A percentile compares a stretch with the other conserved stretches of the same genome.
These are phyloP conservation scores for Exophiala phaeomuriformis DNA, from an alignment of 2,329 filamentous ascomycete genomes.

Conservation along the genomic window DNA sequence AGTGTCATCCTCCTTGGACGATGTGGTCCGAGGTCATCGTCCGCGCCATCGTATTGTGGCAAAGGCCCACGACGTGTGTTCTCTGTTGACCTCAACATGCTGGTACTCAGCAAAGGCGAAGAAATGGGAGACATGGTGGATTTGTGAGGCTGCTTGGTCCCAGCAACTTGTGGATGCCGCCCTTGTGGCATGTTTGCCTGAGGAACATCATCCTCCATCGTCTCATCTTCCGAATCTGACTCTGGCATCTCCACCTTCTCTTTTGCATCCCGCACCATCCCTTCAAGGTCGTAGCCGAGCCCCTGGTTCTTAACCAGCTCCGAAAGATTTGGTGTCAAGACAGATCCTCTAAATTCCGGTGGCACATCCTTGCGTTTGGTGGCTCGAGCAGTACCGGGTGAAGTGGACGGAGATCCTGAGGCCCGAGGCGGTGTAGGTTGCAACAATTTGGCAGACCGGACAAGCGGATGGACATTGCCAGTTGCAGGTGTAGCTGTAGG, in stretches of 20 bases:
- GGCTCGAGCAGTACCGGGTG: neutral
- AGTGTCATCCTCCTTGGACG: conserved; percentile 17
- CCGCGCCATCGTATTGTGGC: conserved; percentile 6
- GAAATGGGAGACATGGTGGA: conserved; percentile 48
- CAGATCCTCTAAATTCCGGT: conserved; percentile 20
- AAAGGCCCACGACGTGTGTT: conserved; percentile 2
- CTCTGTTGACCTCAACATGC: conserved; percentile 9
- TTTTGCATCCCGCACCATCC: conserved; percentile 51
- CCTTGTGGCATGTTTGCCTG: conserved; percentile 15
- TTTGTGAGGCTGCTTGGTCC: conserved; percentile 48
- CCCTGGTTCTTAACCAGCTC: conserved; percentile 56
- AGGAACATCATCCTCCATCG: conserved; percentile 30
- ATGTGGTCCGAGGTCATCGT: conserved; percentile 6
- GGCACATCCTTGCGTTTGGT: conserved; percentile 10
- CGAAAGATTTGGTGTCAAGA: conserved; percentile 59
- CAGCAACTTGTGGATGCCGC: conserved; percentile 26
- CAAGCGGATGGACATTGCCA: conserved; percentile 57
- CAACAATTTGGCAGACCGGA: conserved; percentile 48
- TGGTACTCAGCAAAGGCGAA: conserved; percentile 39
- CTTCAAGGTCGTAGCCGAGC: conserved; percentile 53
- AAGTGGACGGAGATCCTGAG: neutral
- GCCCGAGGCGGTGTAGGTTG: conserved; percentile 25
- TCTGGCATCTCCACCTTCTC: conserved; percentile 35
- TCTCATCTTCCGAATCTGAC: conserved; percentile 35
- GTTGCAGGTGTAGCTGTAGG: conserved; percentile 28